These are phyloP conservation scores for Erodium texanum DNA, from an alignment of 441 rosid genomes.

Conservation along the genomic window DNA sequence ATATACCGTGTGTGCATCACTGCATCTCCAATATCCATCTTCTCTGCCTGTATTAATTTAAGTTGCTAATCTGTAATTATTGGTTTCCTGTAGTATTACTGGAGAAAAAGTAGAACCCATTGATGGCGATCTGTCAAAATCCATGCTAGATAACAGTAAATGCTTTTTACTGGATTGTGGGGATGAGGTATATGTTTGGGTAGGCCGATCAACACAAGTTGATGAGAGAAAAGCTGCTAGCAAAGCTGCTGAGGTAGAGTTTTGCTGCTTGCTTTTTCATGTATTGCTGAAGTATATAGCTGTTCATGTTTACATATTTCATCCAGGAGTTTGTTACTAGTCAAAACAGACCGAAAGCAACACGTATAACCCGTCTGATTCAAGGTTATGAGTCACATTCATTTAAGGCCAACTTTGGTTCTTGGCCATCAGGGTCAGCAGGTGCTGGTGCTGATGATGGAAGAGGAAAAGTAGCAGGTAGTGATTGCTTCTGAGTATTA, in stretches of 20 bases:
- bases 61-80: neutral
- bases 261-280: conserved; percentile 12
- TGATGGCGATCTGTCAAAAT: conserved; percentile 80
- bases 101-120: conserved; percentile 53
- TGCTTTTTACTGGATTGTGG: conserved; percentile 90
- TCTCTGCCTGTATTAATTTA: neutral
- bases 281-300: conserved; percentile 18
- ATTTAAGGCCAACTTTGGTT: conserved; percentile 85
- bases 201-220: conserved; percentile 91
- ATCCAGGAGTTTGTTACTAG: conserved; percentile 64
- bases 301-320: conserved; percentile 24
- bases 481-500: conserved; percentile 12
- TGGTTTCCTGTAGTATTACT: conserved; percentile 39
- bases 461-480: conserved; percentile 99
- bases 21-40: neutral
- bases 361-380: conserved; percentile 69
- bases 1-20: neutral
- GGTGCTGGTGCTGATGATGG: conserved; percentile 75
- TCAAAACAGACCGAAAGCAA: conserved; percentile 80
- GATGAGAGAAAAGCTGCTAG: conserved; percentile 88
- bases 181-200: conserved; percentile 82
- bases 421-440: conserved; percentile 88
- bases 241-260: conserved; percentile 86
- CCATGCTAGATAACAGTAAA: conserved; percentile 72
- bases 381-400: conserved; percentile 91